Percentiles rank a stretch among this genome's conserved stretches.
These are phyloP conservation scores for Alopecurus myosuroides DNA, from an alignment of 176 grass and related monocot species.

Conservation along the genomic window DNA sequence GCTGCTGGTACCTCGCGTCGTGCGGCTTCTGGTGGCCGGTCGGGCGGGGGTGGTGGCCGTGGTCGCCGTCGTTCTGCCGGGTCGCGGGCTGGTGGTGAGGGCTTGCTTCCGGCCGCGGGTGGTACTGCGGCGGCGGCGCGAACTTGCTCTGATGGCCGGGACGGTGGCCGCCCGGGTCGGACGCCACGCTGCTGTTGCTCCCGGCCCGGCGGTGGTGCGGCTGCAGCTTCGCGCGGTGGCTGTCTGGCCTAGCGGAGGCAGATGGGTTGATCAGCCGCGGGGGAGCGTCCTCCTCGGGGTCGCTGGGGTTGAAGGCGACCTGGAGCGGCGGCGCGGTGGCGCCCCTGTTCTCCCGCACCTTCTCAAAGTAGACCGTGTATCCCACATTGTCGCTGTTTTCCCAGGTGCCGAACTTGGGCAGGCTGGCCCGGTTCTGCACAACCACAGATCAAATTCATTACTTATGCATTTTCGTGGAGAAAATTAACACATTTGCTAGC, in stretches of 20 bases:
- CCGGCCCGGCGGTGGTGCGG: constrained; percentile 10
- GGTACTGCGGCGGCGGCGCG: constrained; percentile 48
- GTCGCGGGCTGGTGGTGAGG: background rate
- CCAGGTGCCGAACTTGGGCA: constrained; percentile 79
- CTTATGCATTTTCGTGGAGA: background rate
- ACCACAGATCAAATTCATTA: background rate
- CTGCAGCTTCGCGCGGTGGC: background rate
- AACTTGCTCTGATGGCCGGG: constrained; percentile 34
- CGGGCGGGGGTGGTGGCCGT: background rate
- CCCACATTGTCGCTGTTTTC: constrained; percentile 50
- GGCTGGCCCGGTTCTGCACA: constrained; percentile 46
- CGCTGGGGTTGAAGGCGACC: constrained; percentile 41
- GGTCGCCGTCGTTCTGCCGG: background rate
- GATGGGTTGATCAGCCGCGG: background rate
- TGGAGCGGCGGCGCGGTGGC: constrained; percentile 43
- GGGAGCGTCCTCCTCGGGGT: constrained; percentile 19
- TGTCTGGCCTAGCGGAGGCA: constrained; percentile 3
- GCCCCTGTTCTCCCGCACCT: constrained; percentile 55
- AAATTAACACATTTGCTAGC: too few relatives aligned
- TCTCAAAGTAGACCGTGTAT: constrained; percentile 70
- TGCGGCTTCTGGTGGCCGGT: background rate
- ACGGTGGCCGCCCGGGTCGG: background rate
- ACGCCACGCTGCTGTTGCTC: constrained; percentile 22
- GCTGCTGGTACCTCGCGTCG: background rate
- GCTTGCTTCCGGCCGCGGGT: background rate